phyloP scores from a whole-genome alignment of 2,329 filamentous ascomycete genomes.

The Pseudogymnoascus sp. region DNA sequence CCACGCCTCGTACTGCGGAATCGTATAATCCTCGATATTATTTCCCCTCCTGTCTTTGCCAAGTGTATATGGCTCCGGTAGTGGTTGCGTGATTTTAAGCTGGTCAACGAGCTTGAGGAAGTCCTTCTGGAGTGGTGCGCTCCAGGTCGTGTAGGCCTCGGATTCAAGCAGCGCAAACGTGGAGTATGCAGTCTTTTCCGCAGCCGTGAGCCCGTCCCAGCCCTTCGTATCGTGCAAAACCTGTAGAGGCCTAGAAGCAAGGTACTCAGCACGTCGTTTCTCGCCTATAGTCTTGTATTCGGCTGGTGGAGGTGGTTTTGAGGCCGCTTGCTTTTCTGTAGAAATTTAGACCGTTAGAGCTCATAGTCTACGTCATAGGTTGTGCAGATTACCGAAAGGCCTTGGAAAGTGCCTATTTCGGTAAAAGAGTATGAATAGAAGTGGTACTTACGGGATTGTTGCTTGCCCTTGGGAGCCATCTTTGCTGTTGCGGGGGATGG shows the following conservation, averaged over 20 bases:
- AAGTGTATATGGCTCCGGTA: constrained; percentile 19
- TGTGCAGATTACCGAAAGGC: background rate
- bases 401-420: background rate
- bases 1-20: constrained; percentile 18
- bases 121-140: constrained; percentile 20
- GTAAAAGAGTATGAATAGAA: background rate
- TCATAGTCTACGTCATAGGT: background rate
- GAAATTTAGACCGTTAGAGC: background rate
- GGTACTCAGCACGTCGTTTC: constrained; percentile 21
- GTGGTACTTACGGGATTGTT: constrained; percentile 17
- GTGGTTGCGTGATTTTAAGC: constrained; percentile 21
- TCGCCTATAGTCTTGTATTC: constrained; percentile 19
- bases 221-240: constrained; percentile 18
- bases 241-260: constrained; percentile 20
- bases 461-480: constrained; percentile 23
- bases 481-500: constrained; percentile 14
- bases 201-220: constrained; percentile 15
- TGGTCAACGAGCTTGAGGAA: constrained; percentile 21
- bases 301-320: background rate
- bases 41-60: constrained; percentile 20
- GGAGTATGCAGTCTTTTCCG: constrained; percentile 22
- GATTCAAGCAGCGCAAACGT: constrained; percentile 20
- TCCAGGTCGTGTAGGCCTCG: constrained; percentile 20
- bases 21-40: constrained; percentile 19
- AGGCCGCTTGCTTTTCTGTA: constrained; percentile 14